A percentile compares a stretch with the other conserved stretches of the same genome.
Evolutionary conservation across 2,329 filamentous ascomycete species (phyloP).

Genomic region (Colletotrichum sp.): DNA sequence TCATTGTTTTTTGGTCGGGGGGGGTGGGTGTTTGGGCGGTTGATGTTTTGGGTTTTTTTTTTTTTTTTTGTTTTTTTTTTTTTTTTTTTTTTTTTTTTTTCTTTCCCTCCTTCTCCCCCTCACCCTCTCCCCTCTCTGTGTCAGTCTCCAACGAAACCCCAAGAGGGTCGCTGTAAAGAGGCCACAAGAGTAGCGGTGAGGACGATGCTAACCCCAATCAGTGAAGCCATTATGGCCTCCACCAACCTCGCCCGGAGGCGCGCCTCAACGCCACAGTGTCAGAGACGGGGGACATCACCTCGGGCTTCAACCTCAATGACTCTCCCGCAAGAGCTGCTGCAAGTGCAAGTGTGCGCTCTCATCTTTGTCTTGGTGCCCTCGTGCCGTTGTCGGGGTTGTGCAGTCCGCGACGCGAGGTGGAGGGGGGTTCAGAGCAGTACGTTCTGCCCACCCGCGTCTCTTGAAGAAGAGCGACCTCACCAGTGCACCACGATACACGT

Average conservation of each 20-base stretch:
- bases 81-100: neutral
- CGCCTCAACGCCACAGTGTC: constrained; percentile 21
- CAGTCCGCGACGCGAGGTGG: neutral
- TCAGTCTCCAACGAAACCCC: neutral
- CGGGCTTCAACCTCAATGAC: neutral
- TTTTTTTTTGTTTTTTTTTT: neutral
- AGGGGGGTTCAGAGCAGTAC: neutral
- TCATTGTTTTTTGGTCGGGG: too few species aligned
- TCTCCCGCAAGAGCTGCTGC: neutral
- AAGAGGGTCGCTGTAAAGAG: constrained; percentile 24
- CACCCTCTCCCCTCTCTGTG: neutral
- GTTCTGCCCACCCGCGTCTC: neutral
- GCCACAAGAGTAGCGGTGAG: constrained; percentile 26
- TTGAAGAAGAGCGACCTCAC: neutral
- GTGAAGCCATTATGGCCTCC: constrained; percentile 15
- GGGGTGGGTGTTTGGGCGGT: too few species aligned
- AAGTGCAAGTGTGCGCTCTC: neutral
- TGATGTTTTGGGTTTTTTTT: too few species aligned
- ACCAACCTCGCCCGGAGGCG: constrained; percentile 14
- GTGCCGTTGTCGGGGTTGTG: neutral
- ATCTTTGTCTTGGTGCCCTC: neutral
- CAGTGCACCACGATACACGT: neutral
- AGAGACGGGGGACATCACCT: neutral
- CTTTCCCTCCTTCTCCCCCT: neutral
- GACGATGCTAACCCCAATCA: constrained; percentile 22